Base-by-base conservation (phyloP, 2,329 filamentous ascomycete species). In the Trichoderma atroviride region DNA sequence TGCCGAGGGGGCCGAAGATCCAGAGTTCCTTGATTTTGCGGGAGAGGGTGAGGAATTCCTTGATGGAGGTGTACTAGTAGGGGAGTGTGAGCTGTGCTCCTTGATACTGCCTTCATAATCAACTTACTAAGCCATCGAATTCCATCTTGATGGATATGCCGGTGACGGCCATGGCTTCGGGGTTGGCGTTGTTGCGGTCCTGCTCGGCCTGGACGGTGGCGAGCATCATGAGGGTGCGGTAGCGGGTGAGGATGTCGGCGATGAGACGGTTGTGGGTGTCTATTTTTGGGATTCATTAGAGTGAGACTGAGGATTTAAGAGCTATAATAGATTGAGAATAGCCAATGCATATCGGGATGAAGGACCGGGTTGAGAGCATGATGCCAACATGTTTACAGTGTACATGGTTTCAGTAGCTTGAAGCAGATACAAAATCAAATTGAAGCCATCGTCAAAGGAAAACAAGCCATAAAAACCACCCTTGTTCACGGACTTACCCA, bases 1-100 rank as follows among this genome's bases (percentile, higher is more conserved):
- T 74, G 68, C 81, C 79, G 33, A 84, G 78, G 59, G 83, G 76
- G 0, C 82, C 79, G 68, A 82, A 80, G 64, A 84, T 74, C 83
- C 83, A 81, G 61, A 83, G 77, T 75, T 85, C 78, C 72, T 85
- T 83, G 76, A 84, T 78, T 59, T 79, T 78, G 64, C 82, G 81
- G 29, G 80, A 81, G 4, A 83, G 77, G 5, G 81, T 76, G 67
- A 83, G 78, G 9, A 83, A 81, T 56, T 83, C 81, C 67, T 83
- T 83, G 73, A 83, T 78, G 24, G 80, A 81, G 1, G 80, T 78
- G 74, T 82, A 80, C 81, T 83, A n/a, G n/a, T 9, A 13, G 24
- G 5, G 2, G 11, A n/a, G 11, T 53, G 22, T 16, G 22, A 24
- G 40, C 33, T 40, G 37, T 40, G 6, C 40, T 43, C 40, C 11